Evolutionary conservation across 2,329 filamentous ascomycete genomes (phyloP).

Genomic region (Exophiala dermatitidis): DNA sequence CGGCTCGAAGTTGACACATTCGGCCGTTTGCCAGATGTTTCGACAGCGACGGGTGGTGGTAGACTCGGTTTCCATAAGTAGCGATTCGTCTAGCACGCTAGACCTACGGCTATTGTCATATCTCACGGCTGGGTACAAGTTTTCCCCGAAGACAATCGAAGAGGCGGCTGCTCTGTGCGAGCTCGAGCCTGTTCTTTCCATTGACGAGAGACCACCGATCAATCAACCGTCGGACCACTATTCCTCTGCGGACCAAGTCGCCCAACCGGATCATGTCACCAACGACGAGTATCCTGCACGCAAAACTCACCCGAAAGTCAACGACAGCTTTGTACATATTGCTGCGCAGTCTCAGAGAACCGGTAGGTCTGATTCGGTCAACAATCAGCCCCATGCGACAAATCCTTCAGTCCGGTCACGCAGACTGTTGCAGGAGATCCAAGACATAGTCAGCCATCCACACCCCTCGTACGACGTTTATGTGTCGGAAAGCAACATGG

Average conservation of each 20-base stretch:
- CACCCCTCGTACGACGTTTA: conserved; percentile 36
- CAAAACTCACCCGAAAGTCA: conserved; percentile 31
- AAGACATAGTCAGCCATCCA: conserved; percentile 28
- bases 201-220: conserved; percentile 31
- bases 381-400: background rate
- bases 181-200: conserved; percentile 34
- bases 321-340: conserved; percentile 30
- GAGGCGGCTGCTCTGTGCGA: conserved; percentile 35
- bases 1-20: conserved; percentile 16
- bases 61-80: conserved; percentile 33
- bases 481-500: conserved; percentile 35
- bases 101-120: conserved; percentile 30
- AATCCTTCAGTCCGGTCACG: conserved; percentile 4
- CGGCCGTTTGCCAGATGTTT: conserved; percentile 25
- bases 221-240: background rate
- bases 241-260: background rate
- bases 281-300: conserved; percentile 30
- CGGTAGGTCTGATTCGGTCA: background rate
- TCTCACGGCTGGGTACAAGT: conserved; percentile 34
- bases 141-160: conserved; percentile 32
- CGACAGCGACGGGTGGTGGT: conserved; percentile 29
- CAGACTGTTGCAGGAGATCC: conserved; percentile 29
- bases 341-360: conserved; percentile 9
- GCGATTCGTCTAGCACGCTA: conserved; percentile 22
- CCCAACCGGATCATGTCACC: conserved; percentile 25